Evolutionary conservation across 2,329 filamentous ascomycete genomes (phyloP).

Genomic region (Xylaria sp.): DNA sequence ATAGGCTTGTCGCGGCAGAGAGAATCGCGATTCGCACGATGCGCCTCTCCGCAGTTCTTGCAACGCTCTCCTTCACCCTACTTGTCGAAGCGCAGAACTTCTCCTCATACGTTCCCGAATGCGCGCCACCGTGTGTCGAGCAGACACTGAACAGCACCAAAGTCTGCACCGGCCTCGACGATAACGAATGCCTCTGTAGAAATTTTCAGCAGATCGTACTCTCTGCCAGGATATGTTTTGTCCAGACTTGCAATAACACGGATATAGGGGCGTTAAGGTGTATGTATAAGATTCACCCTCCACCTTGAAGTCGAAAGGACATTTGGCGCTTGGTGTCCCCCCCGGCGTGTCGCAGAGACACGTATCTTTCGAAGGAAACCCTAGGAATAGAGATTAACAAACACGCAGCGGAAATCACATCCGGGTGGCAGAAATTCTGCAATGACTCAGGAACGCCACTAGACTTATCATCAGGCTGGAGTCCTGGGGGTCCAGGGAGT

Average conservation of each 20-base stretch:
- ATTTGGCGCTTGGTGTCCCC: background rate
- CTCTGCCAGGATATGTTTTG: conserved; percentile 32
- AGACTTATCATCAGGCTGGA: background rate
- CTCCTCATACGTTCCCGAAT: conserved; percentile 39
- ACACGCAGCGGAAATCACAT: conserved; percentile 20
- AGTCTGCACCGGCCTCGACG: conserved; percentile 33
- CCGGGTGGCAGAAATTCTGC: conserved; percentile 31
- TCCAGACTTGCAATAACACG: conserved; percentile 16
- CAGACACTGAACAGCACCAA: conserved; percentile 29
- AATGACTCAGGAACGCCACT: conserved; percentile 26
- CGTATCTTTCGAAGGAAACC: background rate
- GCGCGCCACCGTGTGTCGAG: conserved; percentile 38
- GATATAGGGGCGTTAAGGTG: conserved; percentile 10
- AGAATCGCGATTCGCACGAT: conserved; percentile 9
- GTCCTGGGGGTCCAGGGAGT: background rate
- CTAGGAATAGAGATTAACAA: conserved; percentile 14
- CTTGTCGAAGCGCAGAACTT: conserved; percentile 35
- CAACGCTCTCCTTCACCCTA: conserved; percentile 10
- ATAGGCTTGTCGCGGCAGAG: background rate
- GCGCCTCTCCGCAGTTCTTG: conserved; percentile 8
- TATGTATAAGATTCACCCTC: conserved; percentile 18
- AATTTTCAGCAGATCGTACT: conserved; percentile 29
- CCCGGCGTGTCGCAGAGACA: background rate
- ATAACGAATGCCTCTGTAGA: conserved; percentile 41
- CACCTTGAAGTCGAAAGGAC: background rate